These are phyloP conservation scores for Trametes meyenii DNA, from an alignment of 768 basidiomycete species.

Conservation along the genomic window DNA sequence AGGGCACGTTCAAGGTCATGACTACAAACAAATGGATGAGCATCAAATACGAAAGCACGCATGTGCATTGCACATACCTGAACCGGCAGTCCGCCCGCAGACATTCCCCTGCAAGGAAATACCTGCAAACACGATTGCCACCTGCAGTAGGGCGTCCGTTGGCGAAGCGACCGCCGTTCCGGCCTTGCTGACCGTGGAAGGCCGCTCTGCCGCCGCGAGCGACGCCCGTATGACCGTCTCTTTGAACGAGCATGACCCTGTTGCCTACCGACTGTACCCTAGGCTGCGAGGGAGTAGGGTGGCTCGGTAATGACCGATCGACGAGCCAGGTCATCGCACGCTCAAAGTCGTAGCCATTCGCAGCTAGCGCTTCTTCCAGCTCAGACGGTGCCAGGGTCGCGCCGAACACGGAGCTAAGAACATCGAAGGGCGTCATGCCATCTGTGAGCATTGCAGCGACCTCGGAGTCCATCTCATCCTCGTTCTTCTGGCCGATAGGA, in stretches of 20 bases:
- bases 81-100: slow-evolving; percentile 96
- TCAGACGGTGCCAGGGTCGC: slow-evolving; percentile 87
- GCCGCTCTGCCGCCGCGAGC: slow-evolving; percentile 49
- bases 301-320: slow-evolving; percentile 62
- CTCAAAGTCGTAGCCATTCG: slow-evolving; percentile 94
- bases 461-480: slow-evolving; percentile 48
- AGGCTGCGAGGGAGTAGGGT: slow-evolving; percentile 42
- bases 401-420: slow-evolving; percentile 91
- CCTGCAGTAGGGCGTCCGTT: slow-evolving; percentile 61
- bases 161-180: slow-evolving; percentile 41
- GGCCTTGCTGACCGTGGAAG: slow-evolving; percentile 31
- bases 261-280: slow-evolving; percentile 66
- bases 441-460: slow-evolving; percentile 69
- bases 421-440: slow-evolving; percentile 98
- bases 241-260: slow-evolving; percentile 66
- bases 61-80: slow-evolving; percentile 59
- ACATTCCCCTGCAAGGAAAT: slow-evolving; percentile 96
- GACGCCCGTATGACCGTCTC: slow-evolving; percentile 46
- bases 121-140: slow-evolving; percentile 88
- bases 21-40: slow-evolving; percentile 43
- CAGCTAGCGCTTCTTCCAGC: slow-evolving; percentile 88
- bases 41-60: background rate
- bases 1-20: slow-evolving; percentile 94
- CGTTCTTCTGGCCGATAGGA: slow-evolving; percentile 12
- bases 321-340: slow-evolving; percentile 93